phyloP scores from a whole-genome alignment of 2,329 filamentous ascomycete species.

The Exophiala sp. region DNA sequence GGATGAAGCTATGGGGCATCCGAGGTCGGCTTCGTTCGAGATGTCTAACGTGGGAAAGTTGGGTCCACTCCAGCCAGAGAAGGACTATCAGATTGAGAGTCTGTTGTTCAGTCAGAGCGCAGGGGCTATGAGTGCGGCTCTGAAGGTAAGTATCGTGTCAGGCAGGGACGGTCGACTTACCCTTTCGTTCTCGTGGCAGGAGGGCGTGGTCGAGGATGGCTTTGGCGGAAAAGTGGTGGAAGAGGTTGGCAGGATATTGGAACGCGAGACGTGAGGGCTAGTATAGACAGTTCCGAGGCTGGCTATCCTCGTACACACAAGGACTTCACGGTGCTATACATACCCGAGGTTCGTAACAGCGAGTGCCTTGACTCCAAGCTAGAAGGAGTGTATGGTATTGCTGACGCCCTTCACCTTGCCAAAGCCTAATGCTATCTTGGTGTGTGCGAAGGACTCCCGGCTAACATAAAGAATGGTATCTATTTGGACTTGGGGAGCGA shows the following conservation, averaged over 20 bases:
- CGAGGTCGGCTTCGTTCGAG: slow-evolving; percentile 40
- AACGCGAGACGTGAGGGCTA: slow-evolving; percentile 43
- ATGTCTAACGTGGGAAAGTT: slow-evolving; percentile 47
- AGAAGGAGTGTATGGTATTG: no score
- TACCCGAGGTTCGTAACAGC: no score
- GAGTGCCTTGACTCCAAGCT: no score
- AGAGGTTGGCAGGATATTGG: slow-evolving; percentile 51
- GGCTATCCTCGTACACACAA: no score
- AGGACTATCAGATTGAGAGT: slow-evolving; percentile 33
- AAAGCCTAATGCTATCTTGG: no score
- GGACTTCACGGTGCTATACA: no score
- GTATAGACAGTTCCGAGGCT: slow-evolving; percentile 21
- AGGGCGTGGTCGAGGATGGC: slow-evolving; percentile 12
- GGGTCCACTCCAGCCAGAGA: slow-evolving; percentile 7
- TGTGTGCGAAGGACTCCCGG: no score
- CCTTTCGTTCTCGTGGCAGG: slow-evolving; percentile 16
- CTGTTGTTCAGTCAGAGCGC: slow-evolving; percentile 47
- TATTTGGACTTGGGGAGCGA: no score
- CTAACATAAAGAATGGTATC: no score
- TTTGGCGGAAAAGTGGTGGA: slow-evolving; percentile 2
- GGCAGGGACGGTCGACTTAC: slow-evolving; percentile 44
- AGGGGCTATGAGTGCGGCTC: slow-evolving; percentile 36
- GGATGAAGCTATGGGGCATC: slow-evolving; percentile 37
- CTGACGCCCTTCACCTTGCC: no score
- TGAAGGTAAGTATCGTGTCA: slow-evolving; percentile 41